Base-by-base conservation (phyloP, 352 stramenopile species). In the Phytopythium helicoides region DNA sequence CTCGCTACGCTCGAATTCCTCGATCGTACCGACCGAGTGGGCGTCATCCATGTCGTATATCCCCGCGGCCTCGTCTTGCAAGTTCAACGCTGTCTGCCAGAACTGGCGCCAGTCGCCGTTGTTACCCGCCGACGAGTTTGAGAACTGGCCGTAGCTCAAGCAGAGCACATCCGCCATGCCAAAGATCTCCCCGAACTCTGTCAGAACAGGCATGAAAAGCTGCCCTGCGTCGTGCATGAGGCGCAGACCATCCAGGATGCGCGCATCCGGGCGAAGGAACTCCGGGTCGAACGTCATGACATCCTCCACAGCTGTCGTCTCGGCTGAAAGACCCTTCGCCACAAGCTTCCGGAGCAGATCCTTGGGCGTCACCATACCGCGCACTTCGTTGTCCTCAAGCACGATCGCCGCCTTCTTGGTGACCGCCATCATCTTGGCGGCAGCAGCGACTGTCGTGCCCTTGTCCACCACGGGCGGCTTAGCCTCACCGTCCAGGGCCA, bases 121-220 rank as follows among this genome's bases (percentile, higher is more conserved):
- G 22, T 60, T 80, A 19, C 77, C 79, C 47, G 71, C 68, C n/a
- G 77, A 84, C 7, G 85, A 88, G 49, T 84, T 91, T 16, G 82
- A 79, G 57, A 95, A 95, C 67, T 95, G 86, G 11, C 82, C 81
- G 44, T 93, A 95, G 53, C 83, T 95, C 54, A 95, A 52, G 26
- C 83, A 93, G 44, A 95, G 71, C 50, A 95, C 86, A 56, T 95
- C 86, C 0, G 81, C 86, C 86, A 95, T 95, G 46, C 86, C 86
- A 18, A 87, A 70, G 18, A 95, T 86, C 34, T 94, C 83, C 10
- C 81, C 81, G n/a, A 60, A 76, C 39, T 89, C 77, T 0, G 74
- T 84, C 41, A 87, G 62, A 44, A 96, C 85, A 0, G 86, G 86
- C 76, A 94, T 90, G 52, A 94, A 93, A 3, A 94, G 58, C 58